Evolutionary conservation across 805 yeast genomes (phyloP).

Genomic region (Ogataea minuta): DNA sequence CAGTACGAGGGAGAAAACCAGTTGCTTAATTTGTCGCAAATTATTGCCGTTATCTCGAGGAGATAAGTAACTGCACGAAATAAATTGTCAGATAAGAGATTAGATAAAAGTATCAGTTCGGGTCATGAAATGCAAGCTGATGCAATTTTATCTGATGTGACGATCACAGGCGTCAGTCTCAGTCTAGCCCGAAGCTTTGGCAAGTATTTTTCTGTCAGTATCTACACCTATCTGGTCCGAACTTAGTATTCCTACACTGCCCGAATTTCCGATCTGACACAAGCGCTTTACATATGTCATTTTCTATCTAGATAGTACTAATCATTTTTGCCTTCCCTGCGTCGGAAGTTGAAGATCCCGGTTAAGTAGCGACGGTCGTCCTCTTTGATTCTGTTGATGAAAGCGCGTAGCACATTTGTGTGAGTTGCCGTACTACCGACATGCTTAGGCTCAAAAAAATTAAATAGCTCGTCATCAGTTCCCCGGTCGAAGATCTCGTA

Average conservation of each 20-base stretch:
- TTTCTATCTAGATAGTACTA: background rate
- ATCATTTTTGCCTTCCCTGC: slow-evolving; percentile 2
- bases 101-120: slow-evolving; percentile 6
- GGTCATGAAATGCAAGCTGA: too few species aligned
- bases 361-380: slow-evolving; percentile 6
- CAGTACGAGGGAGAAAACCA: slow-evolving; percentile 5
- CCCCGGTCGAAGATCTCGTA: slow-evolving; percentile 49
- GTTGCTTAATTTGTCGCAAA: slow-evolving; percentile 13
- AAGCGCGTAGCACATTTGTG: slow-evolving; percentile 9
- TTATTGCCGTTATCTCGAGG: slow-evolving; percentile 13
- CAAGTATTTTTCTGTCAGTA: too few species aligned
- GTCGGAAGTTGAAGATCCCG: slow-evolving; percentile 9
- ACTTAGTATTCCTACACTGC: slow-evolving; percentile 4
- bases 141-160: too few species aligned
- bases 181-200: too few species aligned
- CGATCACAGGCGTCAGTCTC: too few species aligned
- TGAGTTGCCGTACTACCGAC: slow-evolving; percentile 16
- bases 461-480: slow-evolving; percentile 70
- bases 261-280: slow-evolving; percentile 9
- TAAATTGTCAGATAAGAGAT: slow-evolving; percentile 13
- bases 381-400: slow-evolving; percentile 15
- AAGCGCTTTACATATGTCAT: slow-evolving; percentile 2
- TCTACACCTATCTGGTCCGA: too few species aligned
- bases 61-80: slow-evolving; percentile 14
- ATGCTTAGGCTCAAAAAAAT: slow-evolving; percentile 36